phyloP scores from a whole-genome alignment of 352 stramenopile species.

The Phytophthora sp. region DNA sequence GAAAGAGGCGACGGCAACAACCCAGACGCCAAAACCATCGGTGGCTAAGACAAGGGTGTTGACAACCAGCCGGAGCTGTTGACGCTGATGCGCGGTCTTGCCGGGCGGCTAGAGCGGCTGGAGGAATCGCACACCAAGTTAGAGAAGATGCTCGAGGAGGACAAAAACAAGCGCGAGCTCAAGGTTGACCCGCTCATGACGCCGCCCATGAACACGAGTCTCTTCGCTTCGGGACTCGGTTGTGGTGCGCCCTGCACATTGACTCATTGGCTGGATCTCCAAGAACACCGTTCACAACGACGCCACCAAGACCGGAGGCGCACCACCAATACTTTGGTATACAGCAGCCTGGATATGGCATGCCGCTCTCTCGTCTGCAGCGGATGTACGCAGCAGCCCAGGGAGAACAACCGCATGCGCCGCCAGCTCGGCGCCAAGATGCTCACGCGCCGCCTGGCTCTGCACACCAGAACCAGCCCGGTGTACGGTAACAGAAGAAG shows the following conservation, averaged over 20 bases:
- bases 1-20: not conserved
- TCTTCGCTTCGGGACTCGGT: not conserved
- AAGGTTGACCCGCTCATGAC: no score
- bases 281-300: not conserved
- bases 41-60: not conserved
- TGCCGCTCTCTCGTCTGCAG: not conserved
- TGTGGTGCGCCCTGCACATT: not conserved
- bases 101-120: slow-evolving; percentile 2
- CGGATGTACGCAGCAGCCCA: slow-evolving; percentile 1
- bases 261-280: not conserved
- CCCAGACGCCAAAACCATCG: no score
- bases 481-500: not conserved
- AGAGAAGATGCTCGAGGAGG: not conserved
- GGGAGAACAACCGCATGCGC: not conserved
- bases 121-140: slow-evolving; percentile 4
- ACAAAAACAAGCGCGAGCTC: not conserved
- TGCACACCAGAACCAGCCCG: not conserved
- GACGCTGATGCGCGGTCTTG: not conserved
- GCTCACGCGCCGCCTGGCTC: no score
- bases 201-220: not conserved
- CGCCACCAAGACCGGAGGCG: not conserved
- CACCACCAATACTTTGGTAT: not conserved
- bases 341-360: not conserved
- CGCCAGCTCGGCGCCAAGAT: not conserved
- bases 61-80: not conserved